Conservation (phyloP, 2,329 filamentous ascomycete genomes). For the Colletotrichum neosansevieriae region DNA sequence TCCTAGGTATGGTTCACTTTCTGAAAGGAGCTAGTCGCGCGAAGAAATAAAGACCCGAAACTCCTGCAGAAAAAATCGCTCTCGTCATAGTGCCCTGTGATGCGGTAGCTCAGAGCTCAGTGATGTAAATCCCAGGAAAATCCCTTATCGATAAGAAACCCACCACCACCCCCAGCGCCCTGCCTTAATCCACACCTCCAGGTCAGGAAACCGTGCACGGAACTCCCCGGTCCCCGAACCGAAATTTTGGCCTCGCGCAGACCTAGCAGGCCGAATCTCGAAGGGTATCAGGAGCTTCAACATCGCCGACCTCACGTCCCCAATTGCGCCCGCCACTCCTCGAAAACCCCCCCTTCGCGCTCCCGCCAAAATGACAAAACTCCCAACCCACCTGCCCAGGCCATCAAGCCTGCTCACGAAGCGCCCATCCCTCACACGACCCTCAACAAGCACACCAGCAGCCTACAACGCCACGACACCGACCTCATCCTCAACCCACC, state of each 20-base stretch:
- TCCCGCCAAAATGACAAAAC: slow-evolving; percentile 32
- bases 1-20: too few species aligned
- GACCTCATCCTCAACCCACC: neutral
- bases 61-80: too few species aligned
- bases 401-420: slow-evolving; percentile 15
- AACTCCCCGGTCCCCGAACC: slow-evolving; percentile 32
- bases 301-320: too few species aligned
- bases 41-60: too few species aligned
- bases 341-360: neutral
- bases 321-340: slow-evolving; percentile 5
- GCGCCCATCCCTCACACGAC: slow-evolving; percentile 28
- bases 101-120: slow-evolving; percentile 7
- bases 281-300: neutral
- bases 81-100: too few species aligned
- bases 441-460: slow-evolving; percentile 45
- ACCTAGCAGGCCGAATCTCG: too few species aligned
- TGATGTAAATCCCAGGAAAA: slow-evolving; percentile 35
- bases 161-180: neutral
- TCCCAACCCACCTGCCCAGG: slow-evolving; percentile 37
- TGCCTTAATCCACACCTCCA: neutral
- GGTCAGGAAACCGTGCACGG: slow-evolving; percentile 23
- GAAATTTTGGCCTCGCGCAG: slow-evolving; percentile 34
- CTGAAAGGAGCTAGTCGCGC: too few species aligned
- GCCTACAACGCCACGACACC: slow-evolving; percentile 44
- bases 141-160: slow-evolving; percentile 39